Base-by-base conservation (phyloP, 2,329 filamentous ascomycete species). In the Catunica adiposa region DNA sequence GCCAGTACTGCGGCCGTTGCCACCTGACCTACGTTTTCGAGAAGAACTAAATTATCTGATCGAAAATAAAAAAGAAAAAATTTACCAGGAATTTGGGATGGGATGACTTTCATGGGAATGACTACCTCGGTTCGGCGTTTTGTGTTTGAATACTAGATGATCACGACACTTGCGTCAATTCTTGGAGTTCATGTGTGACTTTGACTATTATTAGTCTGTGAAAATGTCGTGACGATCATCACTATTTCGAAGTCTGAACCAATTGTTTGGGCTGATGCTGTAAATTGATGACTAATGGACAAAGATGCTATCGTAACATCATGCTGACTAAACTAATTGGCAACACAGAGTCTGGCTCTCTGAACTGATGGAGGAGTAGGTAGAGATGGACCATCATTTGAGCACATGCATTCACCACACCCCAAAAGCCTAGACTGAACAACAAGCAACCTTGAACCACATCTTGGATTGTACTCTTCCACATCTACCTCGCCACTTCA, bases 1-100 rank as follows among this genome's bases (percentile, higher is more conserved):
- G 92, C 73, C 94, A 98, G 78, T 95, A 96, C 84, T 95, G 89
- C 65, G 80, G 80, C 65, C 78, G 79, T 62, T 84, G 80, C 79
- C 80, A 83, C 72, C 72, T 83, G 61, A 83, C 80, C 72, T 84
- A 84, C 73, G 80, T 83, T 70, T 83, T 83, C 69, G 80, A 83
- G 72, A 82, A 83, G 76, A 74, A 75, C 66, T 77, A 76, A 74
- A 65, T 60, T 51, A 17, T 51, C 59, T 56, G 55, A 59, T 55
- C 52, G 51, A 59, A 51, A 59, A 56, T 58, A 53, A 59, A 60
- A 56, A 57, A 54, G 53, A 50, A 57, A 56, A 57, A 52, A 56
- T 54, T 23, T 42, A 51, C 51, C 52, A 58, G 8, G 40, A 58
- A 54, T 57, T 59, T 56, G 37, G 57, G 57, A 60, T 57, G 51